phyloP scores from a whole-genome alignment of 2,329 filamentous ascomycete genomes.

The Diaporthe caulivora region DNA sequence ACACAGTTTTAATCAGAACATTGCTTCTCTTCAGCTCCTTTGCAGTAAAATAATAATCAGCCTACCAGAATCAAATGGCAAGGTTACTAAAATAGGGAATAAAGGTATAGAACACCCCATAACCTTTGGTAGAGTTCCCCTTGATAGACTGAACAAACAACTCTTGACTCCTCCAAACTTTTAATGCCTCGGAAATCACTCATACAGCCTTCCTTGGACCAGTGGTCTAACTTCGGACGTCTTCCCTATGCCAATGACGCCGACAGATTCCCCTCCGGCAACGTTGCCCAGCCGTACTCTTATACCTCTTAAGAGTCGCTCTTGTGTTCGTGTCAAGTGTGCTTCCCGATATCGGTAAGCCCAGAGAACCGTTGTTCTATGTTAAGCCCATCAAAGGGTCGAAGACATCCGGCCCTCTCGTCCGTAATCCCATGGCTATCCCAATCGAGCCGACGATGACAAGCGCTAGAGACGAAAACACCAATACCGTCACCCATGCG shows the following conservation, averaged over 20 bases:
- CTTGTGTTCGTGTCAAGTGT: background rate
- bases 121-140: too few species aligned
- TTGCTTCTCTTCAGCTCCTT: too few species aligned
- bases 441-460: too few species aligned
- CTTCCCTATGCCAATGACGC: background rate
- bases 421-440: background rate
- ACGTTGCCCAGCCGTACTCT: background rate
- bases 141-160: too few species aligned
- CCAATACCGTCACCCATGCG: background rate
- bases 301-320: background rate
- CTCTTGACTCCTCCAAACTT: background rate
- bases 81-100: too few species aligned
- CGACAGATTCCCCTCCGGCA: background rate
- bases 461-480: background rate
- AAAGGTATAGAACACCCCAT: too few species aligned
- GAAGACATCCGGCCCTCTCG: background rate
- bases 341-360: background rate
- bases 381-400: background rate
- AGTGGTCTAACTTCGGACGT: background rate
- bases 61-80: too few species aligned
- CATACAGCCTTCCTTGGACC: background rate
- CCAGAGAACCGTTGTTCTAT: background rate
- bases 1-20: too few species aligned
- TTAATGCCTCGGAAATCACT: background rate
- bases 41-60: too few species aligned